These are phyloP conservation scores for Volvox carteri DNA, from an alignment of 163 green algal species.

Conservation along the genomic window DNA sequence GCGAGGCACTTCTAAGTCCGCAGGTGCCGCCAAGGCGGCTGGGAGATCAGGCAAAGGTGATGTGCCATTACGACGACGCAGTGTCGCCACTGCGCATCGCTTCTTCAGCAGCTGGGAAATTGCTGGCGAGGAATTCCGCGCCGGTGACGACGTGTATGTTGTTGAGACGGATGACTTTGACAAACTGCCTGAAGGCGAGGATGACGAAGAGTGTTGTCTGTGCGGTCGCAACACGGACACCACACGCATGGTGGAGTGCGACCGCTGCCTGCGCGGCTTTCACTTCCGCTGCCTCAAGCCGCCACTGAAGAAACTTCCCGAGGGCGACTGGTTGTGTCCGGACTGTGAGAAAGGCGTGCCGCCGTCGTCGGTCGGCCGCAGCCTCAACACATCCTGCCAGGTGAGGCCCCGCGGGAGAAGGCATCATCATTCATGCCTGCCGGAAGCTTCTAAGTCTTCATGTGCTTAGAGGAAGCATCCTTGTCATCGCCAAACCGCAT, in stretches of 20 bases:
- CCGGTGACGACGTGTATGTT: slow-evolving; percentile 67
- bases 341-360: slow-evolving; percentile 70
- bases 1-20: background rate
- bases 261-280: slow-evolving; percentile 90
- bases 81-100: background rate
- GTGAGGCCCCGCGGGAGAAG: too few relatives aligned
- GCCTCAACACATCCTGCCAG: slow-evolving; percentile 30
- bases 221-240: slow-evolving; percentile 61
- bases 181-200: slow-evolving; percentile 55
- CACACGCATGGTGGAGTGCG: slow-evolving; percentile 90
- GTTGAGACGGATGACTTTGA: slow-evolving; percentile 47
- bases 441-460: too few relatives aligned
- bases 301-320: slow-evolving; percentile 79
- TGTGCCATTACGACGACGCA: background rate
- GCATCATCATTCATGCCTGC: too few relatives aligned
- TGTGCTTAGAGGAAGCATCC: too few relatives aligned
- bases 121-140: slow-evolving; percentile 20
- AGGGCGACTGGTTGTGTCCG: slow-evolving; percentile 90
- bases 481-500: too few relatives aligned
- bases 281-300: slow-evolving; percentile 91
- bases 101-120: slow-evolving; percentile 33
- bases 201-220: slow-evolving; percentile 69
- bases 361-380: background rate
- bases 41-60: background rate
- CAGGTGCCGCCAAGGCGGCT: background rate